Evolutionary conservation across 768 basidiomycete genomes (phyloP), one percentile per base, ranked within the genome.

Genomic region (Mrakia blollopis): DNA sequence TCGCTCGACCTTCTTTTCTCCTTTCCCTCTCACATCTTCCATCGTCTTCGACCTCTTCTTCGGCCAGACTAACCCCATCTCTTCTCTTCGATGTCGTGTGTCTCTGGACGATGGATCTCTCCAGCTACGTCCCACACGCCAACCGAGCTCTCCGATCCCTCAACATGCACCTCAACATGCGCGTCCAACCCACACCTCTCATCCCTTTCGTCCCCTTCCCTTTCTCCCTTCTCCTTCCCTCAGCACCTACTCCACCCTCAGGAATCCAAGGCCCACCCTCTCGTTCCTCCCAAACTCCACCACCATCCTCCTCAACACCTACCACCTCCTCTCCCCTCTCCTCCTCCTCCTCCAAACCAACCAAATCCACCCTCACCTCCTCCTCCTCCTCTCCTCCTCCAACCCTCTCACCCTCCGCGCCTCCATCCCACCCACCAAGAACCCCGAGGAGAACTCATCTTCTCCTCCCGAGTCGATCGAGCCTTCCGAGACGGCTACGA

Each of bases 371-470:
- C 44, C 44, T 13, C 44, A 44, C 39, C 44, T 41, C 74, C 25
- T 16, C 67, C n/a, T n/a, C 70, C 81, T 41, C 61, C n/a, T 83
- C n/a, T n/a, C 54, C 79, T 78, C 39, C 79, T 78, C 39, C 16
- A 50, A 50, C 14, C 84, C 87, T 23, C 89, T 93, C 75, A 68
- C 65, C 35, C 65, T 68, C 25, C 65, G 65, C 5, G 86, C 90
- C 0, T 89, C 92, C n/a, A 95, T 97, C 60, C 94, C 94, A 3
- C 93, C 94, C 0, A 87, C 93, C 21, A 86, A 86, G 39, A 97
- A 94, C 83, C 94, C 96, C 90, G 95, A 21, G 96, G 97, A 70
- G 97, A 99, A 82, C 89, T 99, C 77, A 97, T 98, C 74, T 97
- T 99, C 84, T 94, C 92, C 3, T 92, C 91, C 16, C 89, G 92